Evolutionary conservation across 164 flowering plant genomes (phyloP), one percentile per base, ranked within the genome.

Genomic region (Brasenia schreberi): DNA sequence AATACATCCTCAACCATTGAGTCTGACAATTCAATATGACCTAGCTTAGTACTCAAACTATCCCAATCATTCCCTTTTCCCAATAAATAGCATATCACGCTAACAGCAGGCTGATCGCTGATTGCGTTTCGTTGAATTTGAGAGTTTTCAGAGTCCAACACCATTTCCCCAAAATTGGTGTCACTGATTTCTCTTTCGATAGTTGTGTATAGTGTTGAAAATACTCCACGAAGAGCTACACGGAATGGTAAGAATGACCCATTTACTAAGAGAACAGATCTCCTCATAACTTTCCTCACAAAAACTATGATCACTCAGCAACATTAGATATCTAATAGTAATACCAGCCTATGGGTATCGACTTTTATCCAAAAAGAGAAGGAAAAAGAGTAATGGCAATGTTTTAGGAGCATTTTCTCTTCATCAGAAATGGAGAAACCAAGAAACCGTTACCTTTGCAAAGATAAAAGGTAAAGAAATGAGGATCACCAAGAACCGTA

Each of bases 11-110:
- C 77, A 0, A 83, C 75, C 4, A 82, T 5, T 1, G 80, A 65
- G 64, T 75, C 65, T 19, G 64, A 77, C 42, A 87, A 67, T 14
- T 73, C 62, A 2, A 84, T 33, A 4, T 79, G 70, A n/a, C 49
- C 43, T 19, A 83, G 77, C 18, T 67, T 74, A 42, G 44, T 5
- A 43, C 67, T 77, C 65, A 87, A 61, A 11, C 49, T 43, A 27
- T 85, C 85, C 96, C 96, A 88, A 63, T 71, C 79, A 44, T 42
- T 42, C 63, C 80, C 76, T 69, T 71, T 79, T 39, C 82, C 74
- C 43, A 89, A 45, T 18, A 79, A 76, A 59, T 80, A 77, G 61
- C 85, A 79, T 0, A 87, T 42, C 4, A 69, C 14, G 27, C 5
- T 19, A 5, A 71, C 63, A 5, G 61, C 6, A 5, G 59, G 63